Percentiles rank a stretch among this genome's conserved stretches.
These are phyloP conservation scores for Linum tenue DNA, from an alignment of 345 rosid genomes.

Conservation along the genomic window DNA sequence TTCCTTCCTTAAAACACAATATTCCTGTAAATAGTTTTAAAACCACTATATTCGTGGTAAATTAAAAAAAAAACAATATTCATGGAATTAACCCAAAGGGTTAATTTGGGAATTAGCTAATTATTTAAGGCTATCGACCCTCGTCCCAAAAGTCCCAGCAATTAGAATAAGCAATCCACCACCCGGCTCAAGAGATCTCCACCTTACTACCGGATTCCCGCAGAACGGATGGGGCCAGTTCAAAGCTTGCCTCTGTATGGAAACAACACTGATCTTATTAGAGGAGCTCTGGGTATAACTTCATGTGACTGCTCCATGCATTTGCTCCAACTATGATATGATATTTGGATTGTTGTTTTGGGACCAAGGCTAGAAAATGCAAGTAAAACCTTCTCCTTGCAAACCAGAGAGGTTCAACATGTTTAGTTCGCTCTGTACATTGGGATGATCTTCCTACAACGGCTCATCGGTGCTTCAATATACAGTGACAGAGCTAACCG, in stretches of 20 bases:
- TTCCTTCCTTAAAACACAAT: no score
- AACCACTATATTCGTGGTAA: no score
- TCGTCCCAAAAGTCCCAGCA: no score
- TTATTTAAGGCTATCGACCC: no score
- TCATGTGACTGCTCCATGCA: constrained; percentile 14
- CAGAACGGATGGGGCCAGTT: constrained; percentile 29
- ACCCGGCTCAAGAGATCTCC: constrained; percentile 17
- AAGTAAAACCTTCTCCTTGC: constrained; percentile 9
- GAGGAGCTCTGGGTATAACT: constrained; percentile 34
- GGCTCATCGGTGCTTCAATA: constrained; percentile 49
- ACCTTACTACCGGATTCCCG: constrained; percentile 14
- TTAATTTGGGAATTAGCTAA: no score
- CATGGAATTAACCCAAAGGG: no score
- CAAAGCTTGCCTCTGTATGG: constrained; percentile 37
- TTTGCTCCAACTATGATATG: constrained; percentile 15
- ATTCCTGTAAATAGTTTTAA: no score
- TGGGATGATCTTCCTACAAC: constrained; percentile 44
- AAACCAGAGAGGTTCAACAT: no score
- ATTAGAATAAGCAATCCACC: constrained; percentile 15
- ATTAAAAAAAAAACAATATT: no score
- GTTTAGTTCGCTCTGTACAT: no score
- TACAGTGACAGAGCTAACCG: constrained; percentile 48
- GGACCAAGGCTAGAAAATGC: constrained; percentile 34
- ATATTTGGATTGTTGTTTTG: constrained; percentile 26
- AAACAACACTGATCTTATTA: constrained; percentile 28